Percentiles rank a stretch among this genome's conserved stretches.
Evolutionary conservation across 306 rosid genomes (phyloP).

Genomic region (Fagus crenata): DNA sequence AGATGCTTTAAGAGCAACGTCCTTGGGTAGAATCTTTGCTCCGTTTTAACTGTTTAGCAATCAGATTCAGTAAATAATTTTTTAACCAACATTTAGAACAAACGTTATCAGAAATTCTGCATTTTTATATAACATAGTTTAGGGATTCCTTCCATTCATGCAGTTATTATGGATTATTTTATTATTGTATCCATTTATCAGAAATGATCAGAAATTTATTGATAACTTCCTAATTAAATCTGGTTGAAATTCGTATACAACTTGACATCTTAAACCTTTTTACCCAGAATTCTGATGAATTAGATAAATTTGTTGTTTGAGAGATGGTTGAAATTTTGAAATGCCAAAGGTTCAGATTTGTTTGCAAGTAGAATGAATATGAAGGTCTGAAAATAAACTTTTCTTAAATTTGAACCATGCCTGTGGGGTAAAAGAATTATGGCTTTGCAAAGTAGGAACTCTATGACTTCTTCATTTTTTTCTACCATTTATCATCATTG

Average conservation of each 20-base stretch:
- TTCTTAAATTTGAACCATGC: background rate
- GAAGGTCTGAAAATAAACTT: background rate
- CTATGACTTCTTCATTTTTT: background rate
- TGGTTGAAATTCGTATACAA: background rate
- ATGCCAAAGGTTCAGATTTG: background rate
- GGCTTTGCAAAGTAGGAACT: background rate
- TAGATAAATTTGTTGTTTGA: background rate
- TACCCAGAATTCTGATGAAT: background rate
- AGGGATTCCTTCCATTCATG: background rate
- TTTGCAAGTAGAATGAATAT: background rate
- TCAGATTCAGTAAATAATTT: too few species aligned
- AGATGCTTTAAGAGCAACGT: too few species aligned
- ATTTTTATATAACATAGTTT: background rate
- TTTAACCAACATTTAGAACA: too few species aligned
- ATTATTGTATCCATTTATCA: background rate
- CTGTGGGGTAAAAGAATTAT: background rate
- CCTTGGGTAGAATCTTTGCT: too few species aligned
- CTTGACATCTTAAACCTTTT: background rate
- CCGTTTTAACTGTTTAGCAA: too few species aligned
- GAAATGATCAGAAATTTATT: background rate
- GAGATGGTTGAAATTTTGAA: background rate
- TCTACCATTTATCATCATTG: constrained; percentile 20
- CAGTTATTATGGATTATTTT: background rate
- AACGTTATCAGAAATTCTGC: too few species aligned
- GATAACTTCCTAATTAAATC: background rate